phyloP scores from a whole-genome alignment of 805 yeast genomes.

The Cyberlindnera veronae region DNA sequence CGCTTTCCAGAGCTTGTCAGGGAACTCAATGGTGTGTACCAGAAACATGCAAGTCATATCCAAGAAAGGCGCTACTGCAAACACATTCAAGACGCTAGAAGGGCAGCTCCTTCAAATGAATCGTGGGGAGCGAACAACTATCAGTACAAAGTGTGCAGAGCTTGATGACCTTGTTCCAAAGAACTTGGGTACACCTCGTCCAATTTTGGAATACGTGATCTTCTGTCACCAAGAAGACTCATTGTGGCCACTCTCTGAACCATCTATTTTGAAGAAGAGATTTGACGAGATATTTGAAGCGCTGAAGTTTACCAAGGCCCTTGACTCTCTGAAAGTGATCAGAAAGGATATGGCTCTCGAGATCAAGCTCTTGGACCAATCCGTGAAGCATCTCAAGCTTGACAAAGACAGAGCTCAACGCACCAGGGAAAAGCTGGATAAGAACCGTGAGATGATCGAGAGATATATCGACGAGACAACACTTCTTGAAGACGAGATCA shows the following conservation, averaged over 20 bases:
- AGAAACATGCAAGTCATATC: slow-evolving; percentile 74
- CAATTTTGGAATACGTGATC: slow-evolving; percentile 86
- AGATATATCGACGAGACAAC: slow-evolving; percentile 46
- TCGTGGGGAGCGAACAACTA: slow-evolving; percentile 64
- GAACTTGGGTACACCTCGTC: slow-evolving; percentile 81
- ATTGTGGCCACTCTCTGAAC: slow-evolving; percentile 94
- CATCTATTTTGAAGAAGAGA: slow-evolving; percentile 80
- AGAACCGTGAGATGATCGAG: slow-evolving; percentile 42
- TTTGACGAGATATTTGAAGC: slow-evolving; percentile 98
- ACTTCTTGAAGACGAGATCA: slow-evolving; percentile 46
- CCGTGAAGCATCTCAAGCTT: slow-evolving; percentile 68
- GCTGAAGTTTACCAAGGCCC: slow-evolving; percentile 83
- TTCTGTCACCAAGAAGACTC: slow-evolving; percentile 98
- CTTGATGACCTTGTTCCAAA: slow-evolving; percentile 78
- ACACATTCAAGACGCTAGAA: slow-evolving; percentile 87
- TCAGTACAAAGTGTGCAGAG: slow-evolving; percentile 80
- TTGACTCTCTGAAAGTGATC: slow-evolving; percentile 71
- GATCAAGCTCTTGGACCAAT: slow-evolving; percentile 70
- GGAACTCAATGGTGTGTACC: slow-evolving; percentile 78
- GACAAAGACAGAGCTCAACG: slow-evolving; percentile 73
- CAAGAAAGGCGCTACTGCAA: slow-evolving; percentile 45
- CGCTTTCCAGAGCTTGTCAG: slow-evolving; percentile 72
- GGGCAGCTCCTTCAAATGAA: slow-evolving; percentile 74
- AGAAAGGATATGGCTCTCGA: slow-evolving; percentile 77
- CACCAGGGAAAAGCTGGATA: slow-evolving; percentile 45